Conservation (phyloP, 2,329 filamentous ascomycete genomes). For the Monosporascus sp. region DNA sequence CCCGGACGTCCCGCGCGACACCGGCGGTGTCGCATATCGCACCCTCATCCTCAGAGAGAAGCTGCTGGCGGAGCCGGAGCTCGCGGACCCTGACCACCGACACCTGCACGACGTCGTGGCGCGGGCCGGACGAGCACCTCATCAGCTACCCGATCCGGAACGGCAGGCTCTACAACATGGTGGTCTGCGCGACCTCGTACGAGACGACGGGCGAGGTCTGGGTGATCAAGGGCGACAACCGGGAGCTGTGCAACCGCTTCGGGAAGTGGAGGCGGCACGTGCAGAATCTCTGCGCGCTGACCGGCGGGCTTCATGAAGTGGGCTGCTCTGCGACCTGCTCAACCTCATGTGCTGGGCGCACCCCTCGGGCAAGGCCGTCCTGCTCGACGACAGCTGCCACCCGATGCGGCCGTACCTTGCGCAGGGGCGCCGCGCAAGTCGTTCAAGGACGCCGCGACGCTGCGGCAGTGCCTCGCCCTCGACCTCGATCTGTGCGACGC, state of each 20-base stretch:
- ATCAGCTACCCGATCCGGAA: conserved; percentile 28
- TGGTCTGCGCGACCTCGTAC: conserved; percentile 22
- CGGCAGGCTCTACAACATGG: conserved; percentile 29
- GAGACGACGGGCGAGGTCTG: not conserved
- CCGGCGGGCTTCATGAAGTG: conserved; percentile 39
- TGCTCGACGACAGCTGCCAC: conserved; percentile 41
- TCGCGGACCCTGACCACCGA: conserved; percentile 21
- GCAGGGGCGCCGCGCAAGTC: conserved; percentile 40
- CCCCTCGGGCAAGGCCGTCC: conserved; percentile 31
- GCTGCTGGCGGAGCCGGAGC: conserved; percentile 20
- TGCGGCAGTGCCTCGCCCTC: conserved; percentile 16
- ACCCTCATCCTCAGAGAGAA: conserved; percentile 25
- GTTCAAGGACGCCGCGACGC: conserved; percentile 36
- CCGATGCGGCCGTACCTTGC: conserved; percentile 45
- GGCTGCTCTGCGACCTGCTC: conserved; percentile 39
- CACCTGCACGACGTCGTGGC: conserved; percentile 28
- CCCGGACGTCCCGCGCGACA: conserved; percentile 21
- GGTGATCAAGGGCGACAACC: conserved; percentile 23
- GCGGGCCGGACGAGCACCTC: conserved; percentile 27
- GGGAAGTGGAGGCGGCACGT: conserved; percentile 30
- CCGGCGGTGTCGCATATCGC: conserved; percentile 32
- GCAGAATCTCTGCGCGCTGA: conserved; percentile 28
- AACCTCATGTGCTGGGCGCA: conserved; percentile 36
- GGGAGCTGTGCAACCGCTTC: conserved; percentile 32
- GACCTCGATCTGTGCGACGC: conserved; percentile 2